A percentile compares a stretch with the other conserved stretches of the same genome.
These are phyloP conservation scores for Oldenlandia corymbosa DNA, from an alignment of 257 asterid genomes.

Conservation along the genomic window DNA sequence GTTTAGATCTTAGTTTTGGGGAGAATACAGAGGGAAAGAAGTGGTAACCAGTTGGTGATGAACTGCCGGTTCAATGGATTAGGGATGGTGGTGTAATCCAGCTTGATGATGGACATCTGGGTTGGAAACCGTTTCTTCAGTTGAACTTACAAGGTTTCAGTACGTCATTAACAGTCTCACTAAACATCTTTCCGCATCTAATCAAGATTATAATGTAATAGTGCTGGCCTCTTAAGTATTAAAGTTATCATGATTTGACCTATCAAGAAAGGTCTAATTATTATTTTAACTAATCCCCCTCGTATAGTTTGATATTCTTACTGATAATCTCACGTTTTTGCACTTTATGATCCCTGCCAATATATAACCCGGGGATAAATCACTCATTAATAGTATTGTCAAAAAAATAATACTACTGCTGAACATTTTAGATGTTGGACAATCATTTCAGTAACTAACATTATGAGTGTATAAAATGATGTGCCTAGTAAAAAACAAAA, in stretches of 20 bases:
- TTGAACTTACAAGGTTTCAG: slow-evolving; percentile 10
- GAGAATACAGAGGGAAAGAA: neutral
- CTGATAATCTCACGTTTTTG: too few relatives aligned
- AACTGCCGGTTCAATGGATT: slow-evolving; percentile 34
- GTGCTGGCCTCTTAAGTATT: neutral
- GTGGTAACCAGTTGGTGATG: slow-evolving; percentile 48
- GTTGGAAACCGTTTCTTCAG: slow-evolving; percentile 38
- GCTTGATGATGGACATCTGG: slow-evolving; percentile 42
- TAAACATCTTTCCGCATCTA: slow-evolving; percentile 1
- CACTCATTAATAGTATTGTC: too few relatives aligned
- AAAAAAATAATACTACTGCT: too few relatives aligned
- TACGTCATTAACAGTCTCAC: slow-evolving; percentile 4
- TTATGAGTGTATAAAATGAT: too few relatives aligned
- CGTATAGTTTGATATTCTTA: too few relatives aligned
- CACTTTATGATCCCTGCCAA: too few relatives aligned
- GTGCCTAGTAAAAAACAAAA: too few relatives aligned
- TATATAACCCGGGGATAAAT: too few relatives aligned
- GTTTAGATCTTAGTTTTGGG: slow-evolving; percentile 12
- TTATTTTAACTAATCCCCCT: neutral
- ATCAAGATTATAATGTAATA: slow-evolving; percentile 7
- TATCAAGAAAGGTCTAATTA: neutral
- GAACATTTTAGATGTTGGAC: too few relatives aligned
- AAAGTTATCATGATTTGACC: slow-evolving; percentile 16
- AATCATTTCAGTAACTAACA: too few relatives aligned
- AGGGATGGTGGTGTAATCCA: slow-evolving; percentile 44